Evolutionary conservation across 495 filamentous ascomycete species (phyloP).

Genomic region (Podospora fimiseda): DNA sequence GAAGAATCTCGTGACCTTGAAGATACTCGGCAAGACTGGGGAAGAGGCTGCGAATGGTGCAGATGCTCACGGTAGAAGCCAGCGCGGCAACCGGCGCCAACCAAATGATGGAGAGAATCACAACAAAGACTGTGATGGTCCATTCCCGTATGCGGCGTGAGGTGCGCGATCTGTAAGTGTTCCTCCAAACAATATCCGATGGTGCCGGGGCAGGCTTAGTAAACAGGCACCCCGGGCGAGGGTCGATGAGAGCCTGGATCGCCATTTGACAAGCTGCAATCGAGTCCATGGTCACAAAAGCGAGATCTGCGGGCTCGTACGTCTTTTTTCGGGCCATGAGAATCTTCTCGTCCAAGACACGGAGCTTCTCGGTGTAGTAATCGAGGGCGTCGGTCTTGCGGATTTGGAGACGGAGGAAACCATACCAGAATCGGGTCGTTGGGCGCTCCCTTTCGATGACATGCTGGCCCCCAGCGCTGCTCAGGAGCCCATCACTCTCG

Average conservation of each 20-base stretch:
- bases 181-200: constrained; percentile 84
- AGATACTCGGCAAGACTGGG: constrained; percentile 65
- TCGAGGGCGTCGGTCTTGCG: constrained; percentile 83
- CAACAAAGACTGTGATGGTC: constrained; percentile 74
- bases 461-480: constrained; percentile 33
- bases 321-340: constrained; percentile 61
- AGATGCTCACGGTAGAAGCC: constrained; percentile 68
- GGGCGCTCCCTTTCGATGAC: constrained; percentile 49
- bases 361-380: constrained; percentile 85
- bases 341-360: constrained; percentile 73
- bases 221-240: constrained; percentile 74
- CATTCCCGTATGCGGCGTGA: constrained; percentile 70
- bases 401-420: constrained; percentile 64
- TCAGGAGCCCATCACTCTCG: constrained; percentile 46
- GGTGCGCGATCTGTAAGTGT: constrained; percentile 77
- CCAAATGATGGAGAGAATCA: constrained; percentile 82
- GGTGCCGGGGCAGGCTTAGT: constrained; percentile 83
- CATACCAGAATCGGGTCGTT: constrained; percentile 69
- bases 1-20: constrained; percentile 55
- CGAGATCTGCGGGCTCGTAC: constrained; percentile 70
- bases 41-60: constrained; percentile 66
- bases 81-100: constrained; percentile 75
- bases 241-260: constrained; percentile 85
- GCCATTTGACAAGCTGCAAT: constrained; percentile 91
- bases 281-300: constrained; percentile 96